Evolutionary conservation across 164 flowering plant species (phyloP), one percentile per base, ranked within the genome.

Genomic region (Piper betle): DNA sequence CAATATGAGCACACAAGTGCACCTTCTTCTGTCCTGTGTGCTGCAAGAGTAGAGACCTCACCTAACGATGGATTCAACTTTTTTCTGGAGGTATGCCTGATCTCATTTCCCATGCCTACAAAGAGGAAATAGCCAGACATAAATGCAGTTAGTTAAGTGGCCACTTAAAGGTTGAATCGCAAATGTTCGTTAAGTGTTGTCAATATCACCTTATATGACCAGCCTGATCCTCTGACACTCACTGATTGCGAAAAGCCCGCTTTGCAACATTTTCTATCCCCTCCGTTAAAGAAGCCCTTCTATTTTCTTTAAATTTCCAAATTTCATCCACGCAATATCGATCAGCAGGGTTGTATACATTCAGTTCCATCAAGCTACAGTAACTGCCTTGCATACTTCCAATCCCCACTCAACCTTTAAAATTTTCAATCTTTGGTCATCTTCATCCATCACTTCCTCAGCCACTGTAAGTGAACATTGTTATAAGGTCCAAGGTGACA

Each of bases 291-390:
- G 77, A 59, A 3, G 87, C 87, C 64, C 64, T 82, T 54, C 81
- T 78, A 16, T 69, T 76, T 43, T 79, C 81, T n/a, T 52, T 42
- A 56, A 66, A 69, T 63, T 80, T 79, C 89, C 86, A 84, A 17
- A 82, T 43, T 53, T 84, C 86, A 11, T 75, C 53, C 7, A 68
- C 66, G 52, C 67, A 41, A 20, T 76, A 80, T 53, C 83, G 64
- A 16, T 84, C 84, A 48, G 84, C 82, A 3, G 86, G 81, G 38
- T 84, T 82, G 6, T 55, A 55, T 33, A n/a, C 57, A 37, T 55
- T 55, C 11, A 55, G n/a, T 33, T 55, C 57, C 33, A 66, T 74
- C 79, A 82, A 25, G 86, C 78, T 15, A 73, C 18, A 10, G 64
- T 39, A 46, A 83, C 80, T 4, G 83, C 81, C 16, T 62, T 58